Conservation (phyloP, 805 yeast genomes). For the Candida endomychidarum region DNA sequence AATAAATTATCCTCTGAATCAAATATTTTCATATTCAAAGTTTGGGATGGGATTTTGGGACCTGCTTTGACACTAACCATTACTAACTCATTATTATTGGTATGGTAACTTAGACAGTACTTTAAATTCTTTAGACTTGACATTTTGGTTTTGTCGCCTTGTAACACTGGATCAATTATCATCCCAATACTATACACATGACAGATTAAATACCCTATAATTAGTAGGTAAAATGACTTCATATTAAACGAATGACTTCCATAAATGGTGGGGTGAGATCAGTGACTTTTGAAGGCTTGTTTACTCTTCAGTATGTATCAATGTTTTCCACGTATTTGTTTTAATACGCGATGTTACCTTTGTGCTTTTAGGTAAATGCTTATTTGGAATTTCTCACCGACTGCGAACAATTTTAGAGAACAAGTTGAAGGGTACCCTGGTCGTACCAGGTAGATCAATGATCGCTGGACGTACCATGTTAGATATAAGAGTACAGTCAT, state of each 20-base stretch:
- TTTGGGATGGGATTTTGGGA: conserved; percentile 31
- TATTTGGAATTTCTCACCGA: conserved; percentile 13
- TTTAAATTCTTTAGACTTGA: conserved; percentile 30
- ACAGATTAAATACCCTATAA: conserved; percentile 2
- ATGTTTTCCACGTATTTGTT: conserved; percentile 6
- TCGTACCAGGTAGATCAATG: too few relatives aligned
- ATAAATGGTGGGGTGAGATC: too few relatives aligned
- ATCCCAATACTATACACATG: conserved; percentile 30
- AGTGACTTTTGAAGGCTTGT: too few relatives aligned
- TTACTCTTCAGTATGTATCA: conserved; percentile 16
- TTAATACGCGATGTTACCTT: conserved; percentile 3
- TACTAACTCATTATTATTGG: conserved; percentile 38
- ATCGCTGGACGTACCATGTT: too few relatives aligned
- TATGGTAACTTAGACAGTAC: conserved; percentile 38
- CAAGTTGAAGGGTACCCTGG: too few relatives aligned
- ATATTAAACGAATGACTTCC: conserved; percentile 7
- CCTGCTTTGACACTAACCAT: conserved; percentile 34
- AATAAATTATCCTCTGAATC: conserved; percentile 38
- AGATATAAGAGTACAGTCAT: too few relatives aligned
- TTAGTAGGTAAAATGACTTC: conserved; percentile 21
- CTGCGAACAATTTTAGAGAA: background rate
- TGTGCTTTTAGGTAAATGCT: background rate
- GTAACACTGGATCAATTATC: conserved; percentile 32
- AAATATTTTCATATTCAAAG: conserved; percentile 34
- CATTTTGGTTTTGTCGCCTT: conserved; percentile 28